These are phyloP conservation scores for Mycosphaerelloides madeirae DNA, from an alignment of 2,329 filamentous ascomycete species.

Conservation along the genomic window DNA sequence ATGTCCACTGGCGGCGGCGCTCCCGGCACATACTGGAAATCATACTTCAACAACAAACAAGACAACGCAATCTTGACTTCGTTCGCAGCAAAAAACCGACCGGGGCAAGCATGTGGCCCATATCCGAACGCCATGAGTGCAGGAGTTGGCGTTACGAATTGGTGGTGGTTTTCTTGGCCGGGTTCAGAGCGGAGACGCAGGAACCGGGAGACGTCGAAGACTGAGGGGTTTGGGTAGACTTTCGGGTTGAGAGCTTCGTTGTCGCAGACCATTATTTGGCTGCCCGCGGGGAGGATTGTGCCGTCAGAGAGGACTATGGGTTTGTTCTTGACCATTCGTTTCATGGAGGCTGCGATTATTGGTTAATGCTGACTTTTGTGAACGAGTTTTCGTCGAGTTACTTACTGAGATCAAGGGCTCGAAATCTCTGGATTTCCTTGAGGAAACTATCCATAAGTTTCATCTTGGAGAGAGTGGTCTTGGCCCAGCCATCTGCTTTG, in stretches of 20 bases:
- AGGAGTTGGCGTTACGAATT: constrained; percentile 19
- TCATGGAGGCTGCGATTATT: constrained; percentile 1
- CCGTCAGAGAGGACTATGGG: constrained; percentile 23
- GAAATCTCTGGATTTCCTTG: constrained; percentile 26
- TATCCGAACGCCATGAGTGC: constrained; percentile 27
- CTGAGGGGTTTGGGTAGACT: constrained; percentile 13
- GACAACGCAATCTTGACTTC: constrained; percentile 34
- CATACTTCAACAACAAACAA: constrained; percentile 33
- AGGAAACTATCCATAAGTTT: constrained; percentile 29
- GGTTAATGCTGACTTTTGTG: not conserved
- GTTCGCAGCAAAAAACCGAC: constrained; percentile 33
- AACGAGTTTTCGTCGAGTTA: not conserved
- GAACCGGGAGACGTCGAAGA: constrained; percentile 21
- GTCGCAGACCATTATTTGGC: constrained; percentile 11
- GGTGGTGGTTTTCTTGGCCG: constrained; percentile 20
- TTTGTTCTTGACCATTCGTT: constrained; percentile 1
- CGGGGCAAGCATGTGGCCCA: constrained; percentile 33
- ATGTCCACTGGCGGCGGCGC: not conserved
- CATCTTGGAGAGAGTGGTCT: constrained; percentile 25
- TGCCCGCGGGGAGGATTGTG: constrained; percentile 21
- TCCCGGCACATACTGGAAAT: constrained; percentile 11
- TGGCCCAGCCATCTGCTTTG: constrained; percentile 21
- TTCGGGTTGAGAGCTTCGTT: constrained; percentile 10
- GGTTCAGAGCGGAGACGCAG: constrained; percentile 15
- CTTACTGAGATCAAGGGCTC: constrained; percentile 12